These are phyloP conservation scores for Trebouxiophyceae sp. DNA, from an alignment of 163 green algal genomes.

Conservation along the genomic window DNA sequence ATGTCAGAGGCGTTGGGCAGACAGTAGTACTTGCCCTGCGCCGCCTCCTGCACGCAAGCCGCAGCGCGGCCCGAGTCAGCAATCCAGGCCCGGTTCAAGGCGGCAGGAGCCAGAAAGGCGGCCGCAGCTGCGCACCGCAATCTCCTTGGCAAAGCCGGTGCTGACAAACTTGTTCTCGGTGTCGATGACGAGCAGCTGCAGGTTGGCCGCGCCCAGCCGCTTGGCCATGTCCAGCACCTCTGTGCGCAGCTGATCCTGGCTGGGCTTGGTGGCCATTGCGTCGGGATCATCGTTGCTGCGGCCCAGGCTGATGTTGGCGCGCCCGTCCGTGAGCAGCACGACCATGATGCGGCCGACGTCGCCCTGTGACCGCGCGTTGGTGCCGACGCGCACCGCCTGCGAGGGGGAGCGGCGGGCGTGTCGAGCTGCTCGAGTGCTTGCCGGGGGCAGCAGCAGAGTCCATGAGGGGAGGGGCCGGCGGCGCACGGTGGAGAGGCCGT, in stretches of 20 bases:
- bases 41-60: conserved; percentile 28
- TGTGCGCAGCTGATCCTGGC: conserved; percentile 31
- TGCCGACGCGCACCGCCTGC: conserved; percentile 19
- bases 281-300: conserved; percentile 90
- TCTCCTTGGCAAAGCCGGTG: conserved; percentile 93
- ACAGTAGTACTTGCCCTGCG: conserved; percentile 96
- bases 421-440: not conserved
- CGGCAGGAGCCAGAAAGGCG: not conserved
- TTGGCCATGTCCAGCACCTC: conserved; percentile 97
- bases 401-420: not conserved
- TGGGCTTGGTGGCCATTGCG: conserved; percentile 43
- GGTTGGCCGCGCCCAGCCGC: conserved; percentile 59
- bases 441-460: not conserved
- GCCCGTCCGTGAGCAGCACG: conserved; percentile 94
- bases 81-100: not conserved
- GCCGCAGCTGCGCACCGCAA: conserved; percentile 38
- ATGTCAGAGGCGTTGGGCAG: conserved; percentile 90
- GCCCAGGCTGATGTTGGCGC: conserved; percentile 90
- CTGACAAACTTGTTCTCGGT: conserved; percentile 87
- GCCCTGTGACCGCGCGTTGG: conserved; percentile 35
- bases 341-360: conserved; percentile 91
- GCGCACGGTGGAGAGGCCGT: conserved; percentile 80
- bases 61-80: not conserved
- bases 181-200: conserved; percentile 97
- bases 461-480: not conserved